A percentile compares a stretch with the other conserved stretches of the same genome.
Evolutionary conservation across 805 yeast genomes (phyloP).

Genomic region (Ogataea pilisensis): DNA sequence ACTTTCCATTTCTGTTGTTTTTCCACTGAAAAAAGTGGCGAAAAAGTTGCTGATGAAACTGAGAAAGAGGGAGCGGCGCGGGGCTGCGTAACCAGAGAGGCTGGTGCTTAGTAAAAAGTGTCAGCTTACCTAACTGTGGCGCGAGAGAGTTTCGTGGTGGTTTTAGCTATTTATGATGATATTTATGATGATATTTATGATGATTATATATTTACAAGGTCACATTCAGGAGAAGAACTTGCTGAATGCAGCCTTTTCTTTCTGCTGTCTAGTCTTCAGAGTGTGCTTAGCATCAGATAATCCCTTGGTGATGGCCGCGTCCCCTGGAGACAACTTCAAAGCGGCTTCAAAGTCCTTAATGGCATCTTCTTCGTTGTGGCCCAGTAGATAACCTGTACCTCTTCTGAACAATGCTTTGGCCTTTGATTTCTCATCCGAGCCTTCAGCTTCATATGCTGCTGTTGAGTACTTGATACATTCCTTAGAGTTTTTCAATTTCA

Average conservation of each 20-base stretch:
- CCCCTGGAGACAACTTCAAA: conserved; percentile 57
- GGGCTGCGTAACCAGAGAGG: conserved; percentile 3
- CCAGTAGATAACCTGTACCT: conserved; percentile 64
- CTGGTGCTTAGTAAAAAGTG: no score
- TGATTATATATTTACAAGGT: background rate
- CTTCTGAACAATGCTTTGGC: conserved; percentile 88
- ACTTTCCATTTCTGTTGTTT: conserved; percentile 11
- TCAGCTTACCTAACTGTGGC: background rate
- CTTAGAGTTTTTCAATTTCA: conserved; percentile 55
- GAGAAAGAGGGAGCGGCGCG: background rate
- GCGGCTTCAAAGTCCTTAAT: conserved; percentile 65
- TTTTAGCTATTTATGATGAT: no score
- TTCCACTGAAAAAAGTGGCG: conserved; percentile 22
- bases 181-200: no score
- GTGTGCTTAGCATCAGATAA: conserved; percentile 52
- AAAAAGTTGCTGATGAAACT: conserved; percentile 3
- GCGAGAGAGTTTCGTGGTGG: no score
- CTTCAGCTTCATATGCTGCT: conserved; percentile 60
- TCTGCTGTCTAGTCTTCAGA: conserved; percentile 52
- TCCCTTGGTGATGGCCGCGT: conserved; percentile 66
- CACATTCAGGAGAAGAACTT: conserved; percentile 53
- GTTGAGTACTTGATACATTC: conserved; percentile 57
- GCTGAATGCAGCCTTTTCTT: conserved; percentile 70
- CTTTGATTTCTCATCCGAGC: conserved; percentile 58
- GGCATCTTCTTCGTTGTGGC: conserved; percentile 70